Conservation (phyloP, 129 eudicot genomes). For the Chrysanthemum seticuspe region DNA sequence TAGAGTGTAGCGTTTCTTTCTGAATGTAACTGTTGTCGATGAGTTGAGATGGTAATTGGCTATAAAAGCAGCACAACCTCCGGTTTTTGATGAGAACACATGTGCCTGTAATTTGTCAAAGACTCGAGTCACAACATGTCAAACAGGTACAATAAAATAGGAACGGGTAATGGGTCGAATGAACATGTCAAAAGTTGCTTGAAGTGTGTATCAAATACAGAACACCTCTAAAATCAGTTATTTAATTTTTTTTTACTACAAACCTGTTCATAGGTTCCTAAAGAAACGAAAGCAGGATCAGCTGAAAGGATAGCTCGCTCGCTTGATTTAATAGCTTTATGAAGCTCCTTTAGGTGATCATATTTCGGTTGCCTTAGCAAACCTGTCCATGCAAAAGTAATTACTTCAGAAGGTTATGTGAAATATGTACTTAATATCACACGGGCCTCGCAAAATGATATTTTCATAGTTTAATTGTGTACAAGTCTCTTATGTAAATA, state of each 20-base stretch:
- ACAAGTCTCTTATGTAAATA: background rate
- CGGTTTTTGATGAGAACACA: conserved; percentile 56
- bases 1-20: conserved; percentile 52
- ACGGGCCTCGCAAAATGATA: background rate
- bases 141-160: no score
- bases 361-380: conserved; percentile 81
- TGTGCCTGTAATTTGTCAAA: conserved; percentile 50
- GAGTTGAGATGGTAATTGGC: conserved; percentile 64
- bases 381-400: conserved; percentile 38
- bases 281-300: conserved; percentile 56
- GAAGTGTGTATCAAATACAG: no score
- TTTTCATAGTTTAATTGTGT: background rate
- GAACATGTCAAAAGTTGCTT: no score
- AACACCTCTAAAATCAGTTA: no score
- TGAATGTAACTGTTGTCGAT: conserved; percentile 55
- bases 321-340: conserved; percentile 62
- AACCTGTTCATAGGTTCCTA: conserved; percentile 79
- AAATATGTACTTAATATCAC: background rate
- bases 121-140: no score
- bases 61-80: conserved; percentile 80
- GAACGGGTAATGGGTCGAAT: no score
- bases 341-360: conserved; percentile 74
- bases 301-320: conserved; percentile 66
- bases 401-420: background rate
- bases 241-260: background rate